phyloP scores from a whole-genome alignment of 169 alveolate species.

The Plasmodium adleri region DNA sequence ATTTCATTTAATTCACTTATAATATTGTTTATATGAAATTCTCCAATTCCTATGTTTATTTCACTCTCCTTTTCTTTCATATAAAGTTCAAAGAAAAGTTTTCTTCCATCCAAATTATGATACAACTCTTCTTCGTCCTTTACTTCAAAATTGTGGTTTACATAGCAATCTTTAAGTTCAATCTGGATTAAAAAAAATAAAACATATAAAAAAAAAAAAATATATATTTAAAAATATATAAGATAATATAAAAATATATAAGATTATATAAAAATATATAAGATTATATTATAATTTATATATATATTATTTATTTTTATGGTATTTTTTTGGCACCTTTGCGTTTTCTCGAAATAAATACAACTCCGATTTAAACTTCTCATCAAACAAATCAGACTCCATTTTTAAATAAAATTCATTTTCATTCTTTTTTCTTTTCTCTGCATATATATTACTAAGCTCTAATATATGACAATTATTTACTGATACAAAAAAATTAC shows the following conservation, averaged over 20 bases:
- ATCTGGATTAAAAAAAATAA: constrained; percentile 15
- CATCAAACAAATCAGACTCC: constrained; percentile 14
- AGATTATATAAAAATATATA: neutral
- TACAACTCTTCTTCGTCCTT: constrained; percentile 6
- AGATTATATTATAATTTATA: neutral
- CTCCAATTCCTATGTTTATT: constrained; percentile 55
- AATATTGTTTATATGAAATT: constrained; percentile 6
- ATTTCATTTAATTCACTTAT: constrained; percentile 14
- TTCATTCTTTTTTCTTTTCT: constrained; percentile 36
- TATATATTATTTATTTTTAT: neutral
- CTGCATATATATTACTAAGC: constrained; percentile 62
- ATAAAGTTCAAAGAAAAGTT: constrained; percentile 4
- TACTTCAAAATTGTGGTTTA: constrained; percentile 19
- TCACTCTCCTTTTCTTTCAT: constrained; percentile 7
- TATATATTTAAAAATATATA: neutral
- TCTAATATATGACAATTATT: constrained; percentile 48
- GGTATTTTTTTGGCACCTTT: constrained; percentile 3
- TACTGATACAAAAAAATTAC: constrained; percentile 48
- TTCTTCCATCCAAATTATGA: constrained; percentile 10
- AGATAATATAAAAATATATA: neutral
- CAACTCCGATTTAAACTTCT: constrained; percentile 14
- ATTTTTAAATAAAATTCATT: constrained; percentile 50
- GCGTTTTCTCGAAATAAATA: constrained; percentile 27
- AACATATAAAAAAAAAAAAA: neutral
- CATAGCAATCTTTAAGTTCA: constrained; percentile 48